Base-by-base conservation (phyloP, 2,329 filamentous ascomycete species). In the Ceratocystis destructans region DNA sequence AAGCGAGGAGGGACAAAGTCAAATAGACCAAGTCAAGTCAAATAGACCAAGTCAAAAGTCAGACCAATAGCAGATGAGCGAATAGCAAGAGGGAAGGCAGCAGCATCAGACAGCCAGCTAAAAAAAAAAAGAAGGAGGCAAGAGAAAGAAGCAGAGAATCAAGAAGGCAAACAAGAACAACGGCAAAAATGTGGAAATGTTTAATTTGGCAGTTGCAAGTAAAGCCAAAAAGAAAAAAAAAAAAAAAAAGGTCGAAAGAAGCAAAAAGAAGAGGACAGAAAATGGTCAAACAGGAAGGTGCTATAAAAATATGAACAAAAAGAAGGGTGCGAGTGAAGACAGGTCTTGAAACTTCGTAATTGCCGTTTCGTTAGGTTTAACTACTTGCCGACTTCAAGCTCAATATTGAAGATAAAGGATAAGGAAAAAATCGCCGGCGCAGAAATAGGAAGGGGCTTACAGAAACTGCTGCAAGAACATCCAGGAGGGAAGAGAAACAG, bases 401-500 rank as follows among this genome's bases (percentile, higher is more conserved):
- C 12, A 41, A 12, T 12, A 15, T 41, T 4, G 22, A 28, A 37
- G 22, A 55, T 33, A 65, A 61, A 41, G 15, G 25, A 31, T 31
- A 5, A 2, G 3, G 22, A 31, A 64, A 33, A 17, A 64, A 22
- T 8, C 37, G 12, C 37, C 3, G 37, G 3, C 44, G 44, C 41
- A 55, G 50, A 64, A 64, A 64, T n/a, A 45, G 55, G 33, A 41
- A 64, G 37, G 20, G 37, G 37, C 37, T 41, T 41, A 41, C 37
- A 41, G 37, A 41, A 41, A 15, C 37, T 4, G 28, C 28, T 28
- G 50, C 61, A 68, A 61, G 67, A 68, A 64, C 62, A 8, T 67
- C 69, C 46, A 69, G 67, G 0, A 59, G 53, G 33, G 45, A 64
- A 64, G 62, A 69, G 66, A 67, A 69, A 46, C 62, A 50, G 61